Evolutionary conservation across 2,329 filamentous ascomycete genomes (phyloP).

Genomic region (Sporothrix phasma): DNA sequence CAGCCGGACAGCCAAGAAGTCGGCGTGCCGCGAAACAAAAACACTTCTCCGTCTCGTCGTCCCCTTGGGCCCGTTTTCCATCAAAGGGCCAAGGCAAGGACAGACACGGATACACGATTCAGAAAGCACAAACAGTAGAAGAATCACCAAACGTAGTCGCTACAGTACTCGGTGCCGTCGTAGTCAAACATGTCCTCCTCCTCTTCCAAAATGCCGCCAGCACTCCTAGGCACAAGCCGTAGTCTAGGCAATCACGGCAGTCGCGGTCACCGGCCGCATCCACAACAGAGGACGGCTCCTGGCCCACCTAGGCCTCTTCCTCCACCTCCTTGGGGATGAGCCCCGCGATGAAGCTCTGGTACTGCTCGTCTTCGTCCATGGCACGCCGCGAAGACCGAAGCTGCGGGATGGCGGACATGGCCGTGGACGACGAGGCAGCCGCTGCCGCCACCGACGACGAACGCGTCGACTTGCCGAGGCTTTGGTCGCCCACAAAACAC

Average conservation of each 20-base stretch:
- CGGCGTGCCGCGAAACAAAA: not conserved
- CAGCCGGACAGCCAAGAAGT: too few relatives aligned
- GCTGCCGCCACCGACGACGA: not conserved
- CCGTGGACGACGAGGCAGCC: not conserved
- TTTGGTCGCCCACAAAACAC: slow-evolving; percentile 20
- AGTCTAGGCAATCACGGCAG: not conserved
- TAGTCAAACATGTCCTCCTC: not conserved
- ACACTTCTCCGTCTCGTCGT: not conserved
- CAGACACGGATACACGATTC: not conserved
- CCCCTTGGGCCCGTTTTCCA: not conserved
- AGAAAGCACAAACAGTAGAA: not conserved
- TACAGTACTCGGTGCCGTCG: slow-evolving; percentile 5
- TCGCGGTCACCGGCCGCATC: not conserved
- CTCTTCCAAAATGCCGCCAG: not conserved
- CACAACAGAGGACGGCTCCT: not conserved
- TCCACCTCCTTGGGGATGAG: slow-evolving; percentile 27
- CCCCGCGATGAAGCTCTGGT: slow-evolving; percentile 35
- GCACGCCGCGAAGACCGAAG: slow-evolving; percentile 20
- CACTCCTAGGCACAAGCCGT: not conserved
- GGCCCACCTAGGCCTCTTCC: slow-evolving; percentile 11
- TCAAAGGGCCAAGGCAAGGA: not conserved
- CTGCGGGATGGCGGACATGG: slow-evolving; percentile 3
- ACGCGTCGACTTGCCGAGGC: not conserved
- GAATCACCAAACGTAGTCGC: slow-evolving; percentile 5
- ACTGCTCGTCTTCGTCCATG: slow-evolving; percentile 35